Percentiles rank a stretch among this genome's conserved stretches.
Evolutionary conservation across 192 early-diverging fungal genomes (phyloP).

Genomic region (Coemansia sp.): DNA sequence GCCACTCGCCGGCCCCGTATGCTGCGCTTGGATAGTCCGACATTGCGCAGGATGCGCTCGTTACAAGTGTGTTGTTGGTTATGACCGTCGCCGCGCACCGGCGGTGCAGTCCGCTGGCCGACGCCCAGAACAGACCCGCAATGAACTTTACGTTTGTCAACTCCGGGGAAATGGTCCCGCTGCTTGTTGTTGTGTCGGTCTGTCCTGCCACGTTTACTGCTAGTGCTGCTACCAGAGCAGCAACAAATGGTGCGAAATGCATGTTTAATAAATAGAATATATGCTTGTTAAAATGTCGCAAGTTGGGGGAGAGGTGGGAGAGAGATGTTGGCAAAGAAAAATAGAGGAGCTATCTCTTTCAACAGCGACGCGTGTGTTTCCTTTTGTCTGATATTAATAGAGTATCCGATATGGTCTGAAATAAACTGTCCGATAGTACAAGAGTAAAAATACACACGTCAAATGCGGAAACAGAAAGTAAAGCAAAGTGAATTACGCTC

Average conservation of each 20-base stretch:
- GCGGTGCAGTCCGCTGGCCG: conserved; percentile 26
- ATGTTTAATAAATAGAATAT: not conserved
- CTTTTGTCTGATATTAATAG: conserved; percentile 1
- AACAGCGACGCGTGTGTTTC: not conserved
- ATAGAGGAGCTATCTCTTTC: not conserved
- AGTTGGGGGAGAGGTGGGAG: not conserved
- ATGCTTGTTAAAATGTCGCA: not conserved
- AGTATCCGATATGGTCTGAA: not conserved
- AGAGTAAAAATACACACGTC: not conserved
- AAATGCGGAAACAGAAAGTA: not conserved
- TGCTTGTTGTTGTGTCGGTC: conserved; percentile 1
- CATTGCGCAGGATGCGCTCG: conserved; percentile 36
- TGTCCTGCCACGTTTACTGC: not conserved
- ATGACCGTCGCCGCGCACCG: conserved; percentile 45
- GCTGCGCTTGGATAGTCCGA: conserved; percentile 17
- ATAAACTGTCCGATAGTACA: not conserved
- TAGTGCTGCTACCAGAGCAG: conserved; percentile 1
- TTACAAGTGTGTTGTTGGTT: conserved; percentile 36
- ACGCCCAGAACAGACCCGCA: conserved; percentile 45
- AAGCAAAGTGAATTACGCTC: not conserved
- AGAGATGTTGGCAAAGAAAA: not conserved
- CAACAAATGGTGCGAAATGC: not conserved
- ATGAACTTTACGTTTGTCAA: conserved; percentile 33
- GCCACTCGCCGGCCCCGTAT: conserved; percentile 39
- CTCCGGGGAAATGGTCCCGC: conserved; percentile 9